Evolutionary conservation across 331 rosid species (phyloP), one percentile per base, ranked within the genome.

Genomic region (Arachis monticola): DNA sequence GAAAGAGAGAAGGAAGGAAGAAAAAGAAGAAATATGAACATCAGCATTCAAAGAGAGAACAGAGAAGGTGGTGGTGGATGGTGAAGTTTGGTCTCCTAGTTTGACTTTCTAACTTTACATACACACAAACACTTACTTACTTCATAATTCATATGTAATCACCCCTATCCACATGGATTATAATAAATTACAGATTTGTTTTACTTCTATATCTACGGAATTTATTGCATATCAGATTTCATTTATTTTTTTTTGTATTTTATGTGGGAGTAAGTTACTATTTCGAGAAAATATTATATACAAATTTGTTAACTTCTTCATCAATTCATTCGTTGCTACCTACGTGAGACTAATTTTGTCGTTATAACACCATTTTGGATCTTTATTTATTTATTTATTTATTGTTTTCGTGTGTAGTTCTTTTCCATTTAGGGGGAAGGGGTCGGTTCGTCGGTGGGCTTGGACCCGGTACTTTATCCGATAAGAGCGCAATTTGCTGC

Each of bases 31-130:
- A 70, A 77, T 38, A 38, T 70, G 64, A 61, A 48, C 40, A 8
- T 10, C 63, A 41, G 17, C 55, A 30, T 55, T 75, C 13, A 12
- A 50, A 66, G 52, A 40, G 3, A 27, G 30, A 27, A 27, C 30
- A 27, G 30, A 27, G 41, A 5, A 38, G 45, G 48, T 17, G 40
- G 10, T 1, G 63, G n/a, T 22, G 13, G 22, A 74, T 8, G 17
- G 48, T 40, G 53, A 58, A 13, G 30, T 42, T 27, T 58, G 70
- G 70, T 64, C 60, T 51, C 32, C 59, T 59, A 64, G 11, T 75
- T 81, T 81, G 84, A 75, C 81, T 81, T 75, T 57, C 0, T 22
- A 5, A 7, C 27, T 22, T 53, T 53, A 53, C 22, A 52, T 6
- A 11, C 5, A 52, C 22, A 52, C 5, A 10, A 5, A 11, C 6